These are phyloP conservation scores for Acacia acuminata DNA, from an alignment of 306 rosid species.

Conservation along the genomic window DNA sequence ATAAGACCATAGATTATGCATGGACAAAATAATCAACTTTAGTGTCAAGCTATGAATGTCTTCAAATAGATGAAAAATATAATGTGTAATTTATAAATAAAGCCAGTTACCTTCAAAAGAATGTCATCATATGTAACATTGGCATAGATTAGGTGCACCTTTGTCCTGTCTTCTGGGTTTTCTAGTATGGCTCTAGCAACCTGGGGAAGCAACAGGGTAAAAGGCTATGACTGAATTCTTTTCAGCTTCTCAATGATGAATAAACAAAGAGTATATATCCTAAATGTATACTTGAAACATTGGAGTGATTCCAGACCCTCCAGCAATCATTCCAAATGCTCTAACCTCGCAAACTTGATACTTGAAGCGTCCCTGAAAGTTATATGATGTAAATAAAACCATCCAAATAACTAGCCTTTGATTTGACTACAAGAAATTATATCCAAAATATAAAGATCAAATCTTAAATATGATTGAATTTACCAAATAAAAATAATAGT, in stretches of 20 bases:
- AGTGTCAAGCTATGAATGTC: conserved; percentile 5
- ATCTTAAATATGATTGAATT: neutral
- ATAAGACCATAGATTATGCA: conserved; percentile 17
- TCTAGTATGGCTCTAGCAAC: conserved; percentile 95
- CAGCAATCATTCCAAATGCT: conserved; percentile 99
- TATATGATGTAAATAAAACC: conserved; percentile 28
- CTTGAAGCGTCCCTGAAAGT: conserved; percentile 89
- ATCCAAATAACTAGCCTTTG: conserved; percentile 22
- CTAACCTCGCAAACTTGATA: conserved; percentile 83
- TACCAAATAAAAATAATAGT: neutral
- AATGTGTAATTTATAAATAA: neutral
- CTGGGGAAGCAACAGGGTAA: conserved; percentile 40
- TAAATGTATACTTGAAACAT: conserved; percentile 83
- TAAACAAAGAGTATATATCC: neutral
- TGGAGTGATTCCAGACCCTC: conserved; percentile 99
- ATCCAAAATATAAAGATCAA: neutral
- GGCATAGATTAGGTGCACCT: conserved; percentile 96
- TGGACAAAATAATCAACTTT: conserved; percentile 2
- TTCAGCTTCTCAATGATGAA: conserved; percentile 27
- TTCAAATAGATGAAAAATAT: conserved; percentile 14
- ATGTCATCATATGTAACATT: conserved; percentile 87
- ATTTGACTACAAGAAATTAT: neutral
- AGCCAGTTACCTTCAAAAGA: conserved; percentile 72
- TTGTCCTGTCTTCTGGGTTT: conserved; percentile 83
- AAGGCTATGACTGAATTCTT: conserved; percentile 4